These are phyloP conservation scores for Populus tomentosa DNA, from an alignment of 441 rosid species.

Conservation along the genomic window DNA sequence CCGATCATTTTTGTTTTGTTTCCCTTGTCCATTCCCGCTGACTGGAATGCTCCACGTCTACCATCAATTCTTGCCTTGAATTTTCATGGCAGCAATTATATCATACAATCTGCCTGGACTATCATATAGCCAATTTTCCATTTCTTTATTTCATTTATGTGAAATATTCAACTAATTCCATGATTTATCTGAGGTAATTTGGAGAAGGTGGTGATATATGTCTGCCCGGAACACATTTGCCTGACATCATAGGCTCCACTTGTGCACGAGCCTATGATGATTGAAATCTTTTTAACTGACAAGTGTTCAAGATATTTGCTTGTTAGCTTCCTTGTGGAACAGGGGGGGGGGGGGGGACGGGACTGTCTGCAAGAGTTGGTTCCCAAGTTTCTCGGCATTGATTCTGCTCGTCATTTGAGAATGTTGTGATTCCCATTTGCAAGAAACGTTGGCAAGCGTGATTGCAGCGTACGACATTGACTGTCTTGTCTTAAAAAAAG, in stretches of 20 bases:
- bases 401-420: not conserved
- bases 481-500: not conserved
- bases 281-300: not conserved
- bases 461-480: not conserved
- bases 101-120: not conserved
- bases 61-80: not conserved
- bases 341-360: conserved; percentile 79
- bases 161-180: not conserved
- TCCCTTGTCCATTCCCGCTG: not conserved
- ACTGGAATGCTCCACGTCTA: not conserved
- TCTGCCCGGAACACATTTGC: not conserved
- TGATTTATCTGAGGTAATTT: not conserved
- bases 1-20: not conserved
- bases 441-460: not conserved
- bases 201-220: not conserved
- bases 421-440: too few relatives aligned
- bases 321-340: conserved; percentile 14
- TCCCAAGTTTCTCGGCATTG: conserved; percentile 69
- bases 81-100: not conserved
- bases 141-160: not conserved
- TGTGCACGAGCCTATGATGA: not conserved
- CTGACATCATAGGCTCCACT: not conserved
- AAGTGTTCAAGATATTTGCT: not conserved
- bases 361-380: conserved; percentile 78
- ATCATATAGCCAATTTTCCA: not conserved